Base-by-base conservation (phyloP, 2,329 filamentous ascomycete species). In the Blastomyces parvus region DNA sequence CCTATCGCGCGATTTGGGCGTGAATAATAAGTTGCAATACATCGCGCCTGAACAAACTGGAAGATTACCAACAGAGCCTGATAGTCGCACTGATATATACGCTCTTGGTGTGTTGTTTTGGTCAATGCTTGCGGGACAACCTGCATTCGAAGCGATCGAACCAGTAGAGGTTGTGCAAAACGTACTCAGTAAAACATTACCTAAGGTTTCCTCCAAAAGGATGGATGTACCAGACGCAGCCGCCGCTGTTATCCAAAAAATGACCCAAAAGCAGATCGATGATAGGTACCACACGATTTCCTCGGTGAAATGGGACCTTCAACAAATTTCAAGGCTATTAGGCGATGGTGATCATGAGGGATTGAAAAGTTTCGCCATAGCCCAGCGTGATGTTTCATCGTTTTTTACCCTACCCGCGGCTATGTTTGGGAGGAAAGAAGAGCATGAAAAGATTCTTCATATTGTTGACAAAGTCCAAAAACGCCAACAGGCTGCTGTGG, bases 41-140 rank as follows among this genome's bases (percentile, higher is more conserved):
- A 95, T 97, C 72, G 93, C 91, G 57, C 92, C 93, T 0, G 93
- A 97, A 73, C 93, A 97, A 78, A 97, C 93, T 2, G 93, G 93
- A 17, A 87, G 93, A 25, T 88, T 97, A 83, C 90, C 91, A 2
- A 91, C 90, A 3, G 92, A 97, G 74, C 93, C 93, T 1, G 93
- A 97, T 75, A 90, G 85, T 53, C 85, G 93, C 50, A 97, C 93
- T 19, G 93, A 97, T 74, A 95, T 97, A 40, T 97, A 97, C 77
- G 92, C 90, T 0, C 79, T 97, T 0, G 93, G 93, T 3, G 87
- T 97, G 48, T 76, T 97, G 1, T 93, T 97, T 74, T 97, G 91
- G 88, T 90, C 85, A 9, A 84, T 95, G 70, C 79, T 96, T 56
- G 89, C 90, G 1, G 90, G 91, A 36, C 84, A 87, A 69, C 84